These are phyloP conservation scores for Toxicodendron radicans DNA, from an alignment of 345 rosid species.

Conservation along the genomic window DNA sequence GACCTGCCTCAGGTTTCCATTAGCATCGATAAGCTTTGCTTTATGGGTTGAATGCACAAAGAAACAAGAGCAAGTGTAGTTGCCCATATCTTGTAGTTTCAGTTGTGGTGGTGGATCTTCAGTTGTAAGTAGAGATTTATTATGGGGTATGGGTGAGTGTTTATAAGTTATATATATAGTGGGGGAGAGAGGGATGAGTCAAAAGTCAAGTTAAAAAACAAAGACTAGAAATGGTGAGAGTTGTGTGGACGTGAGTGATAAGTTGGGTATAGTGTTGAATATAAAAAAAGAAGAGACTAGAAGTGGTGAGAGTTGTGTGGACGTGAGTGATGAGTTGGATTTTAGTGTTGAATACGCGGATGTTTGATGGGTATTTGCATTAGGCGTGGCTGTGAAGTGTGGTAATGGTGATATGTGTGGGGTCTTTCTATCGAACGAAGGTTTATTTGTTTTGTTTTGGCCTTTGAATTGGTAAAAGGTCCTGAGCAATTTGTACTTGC, in stretches of 20 bases:
- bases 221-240: not conserved
- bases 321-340: not conserved
- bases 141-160: not conserved
- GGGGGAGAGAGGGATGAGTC: slow-evolving; percentile 4
- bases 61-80: slow-evolving; percentile 27
- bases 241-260: not conserved
- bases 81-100: slow-evolving; percentile 30
- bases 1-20: slow-evolving; percentile 30
- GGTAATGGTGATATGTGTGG: not conserved
- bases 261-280: not conserved
- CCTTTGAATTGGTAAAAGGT: not conserved
- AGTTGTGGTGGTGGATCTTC: not conserved
- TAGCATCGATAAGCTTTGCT: slow-evolving; percentile 32
- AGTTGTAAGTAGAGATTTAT: not conserved
- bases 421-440: not conserved
- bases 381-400: not conserved
- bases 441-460: not conserved
- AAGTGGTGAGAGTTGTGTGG: not conserved
- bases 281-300: too few relatives aligned
- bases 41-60: not conserved
- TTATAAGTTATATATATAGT: not conserved
- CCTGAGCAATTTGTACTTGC: not conserved
- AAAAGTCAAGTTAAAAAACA: slow-evolving; percentile 13
- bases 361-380: not conserved
- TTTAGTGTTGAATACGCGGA: slow-evolving; percentile 20